Evolutionary conservation across 148 eudicot species (phyloP).

Genomic region (Arctostaphylos glauca): DNA sequence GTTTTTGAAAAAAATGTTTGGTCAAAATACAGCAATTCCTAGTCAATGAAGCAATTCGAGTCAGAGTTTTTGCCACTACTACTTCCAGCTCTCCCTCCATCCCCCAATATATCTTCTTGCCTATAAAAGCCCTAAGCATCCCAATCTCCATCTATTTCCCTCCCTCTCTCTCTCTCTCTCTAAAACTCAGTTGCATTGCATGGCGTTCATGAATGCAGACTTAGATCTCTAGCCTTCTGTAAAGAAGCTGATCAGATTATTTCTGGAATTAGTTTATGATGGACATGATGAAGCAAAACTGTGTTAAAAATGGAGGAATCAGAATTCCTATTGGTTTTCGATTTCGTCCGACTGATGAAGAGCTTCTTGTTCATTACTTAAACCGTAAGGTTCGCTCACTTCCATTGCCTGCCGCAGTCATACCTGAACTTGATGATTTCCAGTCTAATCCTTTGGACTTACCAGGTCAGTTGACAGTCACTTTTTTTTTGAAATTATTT

Average conservation of each 20-base stretch:
- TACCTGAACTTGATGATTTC: slow-evolving; percentile 36
- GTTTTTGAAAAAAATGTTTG: background rate
- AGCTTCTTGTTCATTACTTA: slow-evolving; percentile 52
- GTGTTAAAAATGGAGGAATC: slow-evolving; percentile 4
- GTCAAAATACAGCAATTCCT: background rate
- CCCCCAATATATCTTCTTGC: background rate
- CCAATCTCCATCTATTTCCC: background rate
- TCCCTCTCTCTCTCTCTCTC: background rate
- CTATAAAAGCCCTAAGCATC: background rate
- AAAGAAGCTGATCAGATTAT: background rate
- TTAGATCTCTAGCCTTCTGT: background rate
- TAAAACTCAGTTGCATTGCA: background rate
- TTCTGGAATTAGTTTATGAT: background rate
- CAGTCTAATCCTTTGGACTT: slow-evolving; percentile 40
- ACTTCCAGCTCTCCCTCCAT: background rate
- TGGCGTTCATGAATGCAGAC: background rate
- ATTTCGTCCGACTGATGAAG: slow-evolving; percentile 58
- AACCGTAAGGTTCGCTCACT: slow-evolving; percentile 30
- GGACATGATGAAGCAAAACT: background rate
- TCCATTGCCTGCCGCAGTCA: slow-evolving; percentile 49
- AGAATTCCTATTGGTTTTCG: slow-evolving; percentile 51
- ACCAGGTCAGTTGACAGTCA: slow-evolving; percentile 33
- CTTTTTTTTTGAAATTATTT: too few relatives aligned
- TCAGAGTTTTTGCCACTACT: background rate
- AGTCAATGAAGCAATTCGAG: background rate